Base-by-base conservation (phyloP, 179 eudicot species). In the Vitellaria paradoxa region DNA sequence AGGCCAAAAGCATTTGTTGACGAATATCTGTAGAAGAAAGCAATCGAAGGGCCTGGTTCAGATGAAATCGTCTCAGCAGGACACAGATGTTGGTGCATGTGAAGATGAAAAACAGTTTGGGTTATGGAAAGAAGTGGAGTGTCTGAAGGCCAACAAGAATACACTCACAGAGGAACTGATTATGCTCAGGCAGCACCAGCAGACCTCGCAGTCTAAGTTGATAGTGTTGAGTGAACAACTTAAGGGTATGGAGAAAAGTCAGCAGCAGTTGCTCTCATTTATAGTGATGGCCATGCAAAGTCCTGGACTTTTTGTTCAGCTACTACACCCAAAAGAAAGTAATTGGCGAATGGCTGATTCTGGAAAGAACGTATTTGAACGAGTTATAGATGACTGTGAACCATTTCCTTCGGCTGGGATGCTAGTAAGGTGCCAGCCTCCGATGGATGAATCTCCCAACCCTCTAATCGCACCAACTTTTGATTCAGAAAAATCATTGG, bases 281-380 rank as follows among this genome's bases (percentile, higher is more conserved):
- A 80, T 95, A 52, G 97, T 92, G 21, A 89, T 91, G 84, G 97
- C 97, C 10, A 91, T 95, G 93, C 94, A 93, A 77, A 95, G 81
- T 76, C 95, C 99, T 10, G 81, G 81, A 5, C 88, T 93, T 63
- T 78, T 95, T 8, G 88, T 86, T 26, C 89, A 91, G 69, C 78
- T 95, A 24, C 81, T 91, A 26, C 88, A 89, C 65, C 91, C 92
- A 10, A 93, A 88, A 82, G 92, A 90, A 69, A 85, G 81, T 26
- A 76, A 68, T 53, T 89, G 95, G 95, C 88, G 85, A 5, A 66
- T 81, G 83, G 74, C 90, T 66, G 91, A 89, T 70, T 52, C 86
- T 12, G 89, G 87, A 40, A 90, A 81, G 80, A 89, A 73, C 40
- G 82, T 80, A 42, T 77, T 89, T 60, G 77, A 86, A 67, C 78